phyloP scores from a whole-genome alignment of 805 yeast genomes.

The Candida sanyiensis region DNA sequence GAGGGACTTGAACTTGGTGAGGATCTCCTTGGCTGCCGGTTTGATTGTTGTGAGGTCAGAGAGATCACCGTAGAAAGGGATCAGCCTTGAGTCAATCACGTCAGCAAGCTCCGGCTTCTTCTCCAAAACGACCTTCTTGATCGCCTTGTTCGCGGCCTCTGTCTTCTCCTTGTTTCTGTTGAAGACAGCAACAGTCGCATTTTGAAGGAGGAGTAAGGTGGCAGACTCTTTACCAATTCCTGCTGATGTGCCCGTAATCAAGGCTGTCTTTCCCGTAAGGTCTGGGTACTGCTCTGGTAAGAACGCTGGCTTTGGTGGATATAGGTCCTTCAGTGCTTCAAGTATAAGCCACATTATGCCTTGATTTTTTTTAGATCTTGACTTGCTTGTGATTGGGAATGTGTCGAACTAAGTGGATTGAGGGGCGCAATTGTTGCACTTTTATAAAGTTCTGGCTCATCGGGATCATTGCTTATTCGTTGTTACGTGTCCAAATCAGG shows the following conservation, averaged over 20 bases:
- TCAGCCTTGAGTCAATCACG: constrained; percentile 18
- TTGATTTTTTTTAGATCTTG: too few relatives aligned
- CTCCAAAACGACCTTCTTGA: constrained; percentile 23
- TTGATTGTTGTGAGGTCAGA: constrained; percentile 38
- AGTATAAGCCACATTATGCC: too few relatives aligned
- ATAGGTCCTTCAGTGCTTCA: too few relatives aligned
- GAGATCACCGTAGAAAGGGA: constrained; percentile 29
- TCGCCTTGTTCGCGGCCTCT: constrained; percentile 23
- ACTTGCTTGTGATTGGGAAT: too few relatives aligned
- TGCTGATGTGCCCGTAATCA: constrained; percentile 31
- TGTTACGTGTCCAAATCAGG: too few relatives aligned
- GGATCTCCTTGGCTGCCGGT: constrained; percentile 30
- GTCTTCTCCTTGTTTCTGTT: constrained; percentile 34
- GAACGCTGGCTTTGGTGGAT: constrained; percentile 22
- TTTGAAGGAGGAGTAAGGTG: constrained; percentile 26
- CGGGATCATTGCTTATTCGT: too few relatives aligned
- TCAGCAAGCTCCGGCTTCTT: constrained; percentile 10
- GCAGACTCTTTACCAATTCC: constrained; percentile 33
- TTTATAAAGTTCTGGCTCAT: too few relatives aligned
- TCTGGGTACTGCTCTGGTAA: constrained; percentile 29
- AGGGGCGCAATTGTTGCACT: too few relatives aligned
- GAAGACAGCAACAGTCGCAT: constrained; percentile 33
- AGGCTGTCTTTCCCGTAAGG: constrained; percentile 20
- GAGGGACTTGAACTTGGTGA: constrained; percentile 22
- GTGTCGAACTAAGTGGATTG: too few relatives aligned